phyloP scores from a whole-genome alignment of 2,329 filamentous ascomycete species.

The Pyrenophora graminea region DNA sequence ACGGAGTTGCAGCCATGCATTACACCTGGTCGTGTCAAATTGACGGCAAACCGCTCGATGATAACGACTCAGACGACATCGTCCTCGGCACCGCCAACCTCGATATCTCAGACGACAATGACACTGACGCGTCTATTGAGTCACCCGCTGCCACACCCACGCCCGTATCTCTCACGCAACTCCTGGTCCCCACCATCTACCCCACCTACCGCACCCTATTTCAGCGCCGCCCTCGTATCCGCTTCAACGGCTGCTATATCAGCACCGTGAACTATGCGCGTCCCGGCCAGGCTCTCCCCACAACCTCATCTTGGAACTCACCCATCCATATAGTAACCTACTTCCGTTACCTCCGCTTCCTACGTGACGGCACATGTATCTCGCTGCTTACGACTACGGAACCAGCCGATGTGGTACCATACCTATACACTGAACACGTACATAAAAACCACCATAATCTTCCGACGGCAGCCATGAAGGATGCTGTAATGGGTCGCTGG shows the following conservation, averaged over 20 bases:
- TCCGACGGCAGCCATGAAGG: conserved; percentile 65
- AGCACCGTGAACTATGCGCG: conserved; percentile 94
- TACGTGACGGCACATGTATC: conserved; percentile 83
- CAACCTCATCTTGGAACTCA: conserved; percentile 72
- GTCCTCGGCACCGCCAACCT: conserved; percentile 31
- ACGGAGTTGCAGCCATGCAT: conserved; percentile 83
- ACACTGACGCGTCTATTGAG: conserved; percentile 10
- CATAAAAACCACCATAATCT: conserved; percentile 50
- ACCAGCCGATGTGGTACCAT: conserved; percentile 83
- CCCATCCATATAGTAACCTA: conserved; percentile 97
- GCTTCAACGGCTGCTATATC: conserved; percentile 96
- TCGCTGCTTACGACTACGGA: conserved; percentile 80
- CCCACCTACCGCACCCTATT: conserved; percentile 68
- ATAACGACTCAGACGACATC: conserved; percentile 41
- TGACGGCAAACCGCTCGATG: conserved; percentile 52
- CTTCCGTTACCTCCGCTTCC: conserved; percentile 95
- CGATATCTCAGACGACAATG: conserved; percentile 12
- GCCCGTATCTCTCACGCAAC: conserved; percentile 25
- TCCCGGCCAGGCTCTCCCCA: conserved; percentile 72
- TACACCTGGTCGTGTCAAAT: conserved; percentile 72
- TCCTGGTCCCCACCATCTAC: conserved; percentile 44
- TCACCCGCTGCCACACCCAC: conserved; percentile 17
- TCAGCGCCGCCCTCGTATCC: conserved; percentile 78
- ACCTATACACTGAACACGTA: conserved; percentile 74
- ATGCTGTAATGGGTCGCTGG: conserved; percentile 70